A percentile compares a stretch with the other conserved stretches of the same genome.
phyloP scores from a whole-genome alignment of 192 early-diverging fungal species.

The Spizellomyces sp. region DNA sequence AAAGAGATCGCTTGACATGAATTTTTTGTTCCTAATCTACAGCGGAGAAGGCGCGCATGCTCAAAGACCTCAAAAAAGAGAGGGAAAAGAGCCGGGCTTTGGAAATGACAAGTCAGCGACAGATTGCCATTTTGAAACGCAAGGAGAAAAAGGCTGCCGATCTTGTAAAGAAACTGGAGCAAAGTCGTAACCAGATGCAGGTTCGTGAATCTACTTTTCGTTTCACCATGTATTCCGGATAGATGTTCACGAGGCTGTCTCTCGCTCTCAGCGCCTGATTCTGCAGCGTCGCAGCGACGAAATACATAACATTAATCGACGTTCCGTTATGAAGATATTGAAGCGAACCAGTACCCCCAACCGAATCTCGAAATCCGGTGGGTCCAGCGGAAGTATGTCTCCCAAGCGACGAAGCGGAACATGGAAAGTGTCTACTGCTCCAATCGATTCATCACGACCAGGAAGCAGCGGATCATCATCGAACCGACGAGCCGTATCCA shows the following conservation, averaged over 20 bases:
- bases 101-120: constrained; percentile 56
- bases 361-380: constrained; percentile 20
- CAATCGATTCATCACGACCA: constrained; percentile 7
- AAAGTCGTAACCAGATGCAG: constrained; percentile 40
- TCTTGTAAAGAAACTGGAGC: constrained; percentile 42
- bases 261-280: constrained; percentile 3
- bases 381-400: constrained; percentile 20
- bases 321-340: constrained; percentile 34
- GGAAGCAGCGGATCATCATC: neutral
- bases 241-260: neutral
- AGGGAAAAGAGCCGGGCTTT: constrained; percentile 62
- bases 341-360: constrained; percentile 35
- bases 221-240: too few relatives aligned
- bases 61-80: constrained; percentile 75
- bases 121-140: constrained; percentile 44
- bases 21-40: too few relatives aligned
- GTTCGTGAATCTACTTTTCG: neutral
- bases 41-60: constrained; percentile 73
- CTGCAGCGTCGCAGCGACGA: constrained; percentile 15
- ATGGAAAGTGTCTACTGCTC: constrained; percentile 18
- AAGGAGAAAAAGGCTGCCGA: constrained; percentile 47
- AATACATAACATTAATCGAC: neutral
- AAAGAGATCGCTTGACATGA: too few relatives aligned
- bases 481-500: neutral
- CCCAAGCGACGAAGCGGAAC: constrained; percentile 13